Conservation (phyloP, 768 basidiomycete genomes). For the Trichaptum fuscoviolaceum region DNA sequence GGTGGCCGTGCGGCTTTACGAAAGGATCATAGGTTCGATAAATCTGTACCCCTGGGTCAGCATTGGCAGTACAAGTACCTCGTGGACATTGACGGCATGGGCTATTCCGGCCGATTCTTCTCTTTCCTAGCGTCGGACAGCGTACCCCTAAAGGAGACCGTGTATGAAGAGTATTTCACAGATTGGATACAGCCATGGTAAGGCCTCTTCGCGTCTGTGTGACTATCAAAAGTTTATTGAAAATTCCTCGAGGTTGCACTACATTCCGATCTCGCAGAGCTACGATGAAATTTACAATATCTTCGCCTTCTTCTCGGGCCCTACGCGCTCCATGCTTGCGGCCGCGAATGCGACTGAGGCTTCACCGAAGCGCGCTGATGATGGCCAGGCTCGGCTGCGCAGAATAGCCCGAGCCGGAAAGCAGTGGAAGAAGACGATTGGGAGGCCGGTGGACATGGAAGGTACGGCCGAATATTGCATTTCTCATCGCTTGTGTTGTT, state of each 20-base stretch:
- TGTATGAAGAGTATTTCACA: conserved; percentile 86
- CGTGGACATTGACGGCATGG: conserved; percentile 91
- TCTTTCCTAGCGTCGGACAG: conserved; percentile 82
- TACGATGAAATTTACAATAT: conserved; percentile 95
- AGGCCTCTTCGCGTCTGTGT: conserved; percentile 10
- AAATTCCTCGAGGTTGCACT: conserved; percentile 69
- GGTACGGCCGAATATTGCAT: conserved; percentile 40
- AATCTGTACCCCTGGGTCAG: conserved; percentile 73
- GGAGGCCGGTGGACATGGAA: conserved; percentile 88
- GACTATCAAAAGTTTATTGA: not conserved
- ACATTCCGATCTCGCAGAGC: conserved; percentile 81
- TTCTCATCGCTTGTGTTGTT: conserved; percentile 4
- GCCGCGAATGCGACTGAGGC: conserved; percentile 45
- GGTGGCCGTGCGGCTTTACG: conserved; percentile 66
- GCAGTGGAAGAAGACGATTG: conserved; percentile 84
- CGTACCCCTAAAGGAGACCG: conserved; percentile 83
- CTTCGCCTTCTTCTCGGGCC: conserved; percentile 88
- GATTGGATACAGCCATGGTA: conserved; percentile 93
- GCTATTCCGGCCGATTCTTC: conserved; percentile 89
- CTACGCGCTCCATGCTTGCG: conserved; percentile 53
- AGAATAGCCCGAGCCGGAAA: conserved; percentile 91
- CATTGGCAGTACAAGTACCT: conserved; percentile 95
- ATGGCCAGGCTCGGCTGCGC: conserved; percentile 68
- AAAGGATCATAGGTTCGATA: conserved; percentile 60
- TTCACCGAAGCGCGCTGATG: conserved; percentile 31